Base-by-base conservation (phyloP, 78 protist genomes). In the Pelomyxa schiedti region DNA sequence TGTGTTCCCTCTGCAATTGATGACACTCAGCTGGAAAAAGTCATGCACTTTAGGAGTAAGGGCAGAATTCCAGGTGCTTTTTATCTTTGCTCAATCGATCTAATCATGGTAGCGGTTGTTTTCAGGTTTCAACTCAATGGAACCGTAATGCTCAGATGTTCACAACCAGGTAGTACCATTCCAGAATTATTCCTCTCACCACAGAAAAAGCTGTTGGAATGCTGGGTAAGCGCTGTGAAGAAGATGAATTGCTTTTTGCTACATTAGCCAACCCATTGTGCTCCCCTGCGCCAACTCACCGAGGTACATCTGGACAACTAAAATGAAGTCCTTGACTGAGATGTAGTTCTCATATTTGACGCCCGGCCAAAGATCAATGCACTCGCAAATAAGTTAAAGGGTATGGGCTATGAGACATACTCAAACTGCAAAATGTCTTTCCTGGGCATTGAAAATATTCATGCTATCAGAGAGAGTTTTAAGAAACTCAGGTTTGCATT, bases 371-470 rank as follows among this genome's bases (percentile, higher is more conserved):
- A 74, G 39, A 66, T 79, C 28, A 90, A 88, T 35, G 95, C 95
- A 1, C 64, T 76, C 38, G 90, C 82, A 32, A 90, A 92, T 72
- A 22, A 42, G 26, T 78, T 74, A 37, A 75, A 65, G n/a, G 95
- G 95, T 32, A 78, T 74, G 42, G 95, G 95, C 3, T 86, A 76
- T 52, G 95, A 92, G 77, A 4, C 70, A 8, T 88, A 86, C 66
- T 37, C 47, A 32, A 37, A 42, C 30, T 63, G 84, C 42, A 29
- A 72, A 16, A 42, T 90, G 4, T 66, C 71, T 74, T 93, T 88
- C 63, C 58, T 88, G 37, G 84, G 76, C 68, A 90, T 93, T 39
- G 90, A 68, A 22, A 93, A 93, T 63, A 92, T 93, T 40, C 97
- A 93, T 41, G 91, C 80, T 5, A 84, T 93, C 89, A 71, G 93